Conservation (phyloP, 2,329 filamentous ascomycete genomes). For the Nannizziopsis arthrosporioides region DNA sequence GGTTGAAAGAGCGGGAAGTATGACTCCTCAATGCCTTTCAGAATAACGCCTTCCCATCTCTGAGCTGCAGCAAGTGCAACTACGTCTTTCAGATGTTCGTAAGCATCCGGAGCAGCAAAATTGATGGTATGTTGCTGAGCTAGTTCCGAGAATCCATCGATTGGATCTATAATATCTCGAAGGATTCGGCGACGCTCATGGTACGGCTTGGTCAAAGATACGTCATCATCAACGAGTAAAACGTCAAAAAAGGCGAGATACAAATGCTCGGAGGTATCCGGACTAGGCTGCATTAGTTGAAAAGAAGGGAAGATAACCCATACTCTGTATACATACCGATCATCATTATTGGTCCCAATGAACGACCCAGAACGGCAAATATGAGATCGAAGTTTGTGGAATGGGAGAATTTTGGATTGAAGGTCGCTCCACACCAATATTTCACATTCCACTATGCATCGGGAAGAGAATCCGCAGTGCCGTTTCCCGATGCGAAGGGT, state of each 20-base stretch:
- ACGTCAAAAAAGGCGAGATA: slow-evolving; percentile 53
- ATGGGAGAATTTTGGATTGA: slow-evolving; percentile 55
- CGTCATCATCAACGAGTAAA: slow-evolving; percentile 44
- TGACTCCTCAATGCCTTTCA: slow-evolving; percentile 64
- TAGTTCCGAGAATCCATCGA: slow-evolving; percentile 53
- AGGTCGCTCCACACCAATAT: slow-evolving; percentile 64
- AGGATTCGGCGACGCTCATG: slow-evolving; percentile 42
- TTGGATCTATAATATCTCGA: slow-evolving; percentile 42
- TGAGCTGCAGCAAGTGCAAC: slow-evolving; percentile 57
- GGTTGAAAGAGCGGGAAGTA: slow-evolving; percentile 51
- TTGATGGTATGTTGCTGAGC: slow-evolving; percentile 57
- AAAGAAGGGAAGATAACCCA: background rate
- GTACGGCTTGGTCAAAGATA: slow-evolving; percentile 39
- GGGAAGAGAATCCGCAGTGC: slow-evolving; percentile 47
- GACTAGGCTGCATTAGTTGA: slow-evolving; percentile 23
- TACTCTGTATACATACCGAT: slow-evolving; percentile 39
- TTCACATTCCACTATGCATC: slow-evolving; percentile 75
- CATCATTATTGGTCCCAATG: slow-evolving; percentile 57
- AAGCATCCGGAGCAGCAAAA: slow-evolving; percentile 45
- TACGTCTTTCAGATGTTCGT: slow-evolving; percentile 45
- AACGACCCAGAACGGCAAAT: slow-evolving; percentile 60
- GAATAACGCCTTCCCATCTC: slow-evolving; percentile 64
- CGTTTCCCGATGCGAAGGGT: slow-evolving; percentile 51
- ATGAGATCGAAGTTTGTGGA: slow-evolving; percentile 73
- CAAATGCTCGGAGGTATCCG: slow-evolving; percentile 44